A percentile compares a stretch with the other conserved stretches of the same genome.
Conservation (phyloP, 2,329 filamentous ascomycete genomes). For the Aspergillus sp. region DNA sequence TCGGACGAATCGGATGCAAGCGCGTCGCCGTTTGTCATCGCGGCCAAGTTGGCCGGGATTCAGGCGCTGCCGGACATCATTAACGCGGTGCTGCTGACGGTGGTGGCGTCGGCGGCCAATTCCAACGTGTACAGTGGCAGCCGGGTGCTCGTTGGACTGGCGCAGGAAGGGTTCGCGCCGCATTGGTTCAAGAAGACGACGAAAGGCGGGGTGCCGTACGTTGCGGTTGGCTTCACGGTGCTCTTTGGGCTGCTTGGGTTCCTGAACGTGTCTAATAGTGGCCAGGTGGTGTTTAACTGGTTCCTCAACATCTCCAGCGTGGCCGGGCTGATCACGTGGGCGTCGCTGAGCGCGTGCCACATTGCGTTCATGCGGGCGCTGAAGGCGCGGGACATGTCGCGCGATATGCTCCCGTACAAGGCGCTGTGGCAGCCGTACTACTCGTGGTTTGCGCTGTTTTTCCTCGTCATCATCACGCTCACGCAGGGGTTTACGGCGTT, state of each 20-base stretch:
- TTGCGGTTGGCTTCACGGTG: conserved; percentile 32
- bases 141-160: conserved; percentile 59
- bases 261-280: conserved; percentile 55
- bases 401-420: conserved; percentile 50
- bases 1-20: conserved; percentile 12
- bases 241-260: conserved; percentile 56
- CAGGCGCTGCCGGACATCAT: conserved; percentile 26
- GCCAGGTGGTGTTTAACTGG: conserved; percentile 48
- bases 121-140: conserved; percentile 40
- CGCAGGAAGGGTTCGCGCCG: conserved; percentile 35
- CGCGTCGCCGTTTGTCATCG: conserved; percentile 32
- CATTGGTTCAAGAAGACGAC: conserved; percentile 31
- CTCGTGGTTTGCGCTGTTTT: conserved; percentile 55
- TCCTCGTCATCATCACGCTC: conserved; percentile 53
- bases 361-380: conserved; percentile 56
- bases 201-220: conserved; percentile 32
- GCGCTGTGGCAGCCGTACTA: conserved; percentile 55
- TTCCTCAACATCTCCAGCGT: conserved; percentile 24
- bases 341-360: conserved; percentile 42
- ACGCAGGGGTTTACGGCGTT: conserved; percentile 61
- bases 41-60: conserved; percentile 25
- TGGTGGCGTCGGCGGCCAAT: conserved; percentile 31
- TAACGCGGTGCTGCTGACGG: conserved; percentile 30
- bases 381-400: conserved; percentile 45
- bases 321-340: conserved; percentile 23